phyloP scores from a whole-genome alignment of 345 rosid species.

The Firmiana major region DNA sequence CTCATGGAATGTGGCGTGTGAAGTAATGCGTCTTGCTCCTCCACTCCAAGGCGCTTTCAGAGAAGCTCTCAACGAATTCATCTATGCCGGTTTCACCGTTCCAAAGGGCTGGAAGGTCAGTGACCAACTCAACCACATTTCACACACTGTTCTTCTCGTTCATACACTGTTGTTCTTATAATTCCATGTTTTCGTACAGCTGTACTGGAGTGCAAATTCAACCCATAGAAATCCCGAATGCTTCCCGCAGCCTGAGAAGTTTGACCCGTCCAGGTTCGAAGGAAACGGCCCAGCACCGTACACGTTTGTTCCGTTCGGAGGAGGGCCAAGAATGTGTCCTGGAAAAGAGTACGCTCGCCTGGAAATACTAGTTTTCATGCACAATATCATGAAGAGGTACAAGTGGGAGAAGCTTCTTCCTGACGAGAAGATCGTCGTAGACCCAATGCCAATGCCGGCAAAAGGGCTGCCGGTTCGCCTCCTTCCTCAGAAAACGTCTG shows the following conservation, averaged over 20 bases:
- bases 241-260: slow-evolving; percentile 22
- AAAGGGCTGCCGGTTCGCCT: slow-evolving; percentile 25
- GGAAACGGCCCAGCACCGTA: slow-evolving; percentile 25
- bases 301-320: slow-evolving; percentile 24
- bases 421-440: slow-evolving; percentile 22
- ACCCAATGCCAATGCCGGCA: slow-evolving; percentile 26
- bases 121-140: too few relatives aligned
- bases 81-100: slow-evolving; percentile 16
- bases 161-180: too few relatives aligned
- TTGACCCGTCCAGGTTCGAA: slow-evolving; percentile 23
- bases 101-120: slow-evolving; percentile 27
- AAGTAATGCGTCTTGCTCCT: slow-evolving; percentile 25
- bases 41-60: slow-evolving; percentile 25
- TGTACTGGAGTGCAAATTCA: slow-evolving; percentile 21
- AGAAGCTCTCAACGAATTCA: slow-evolving; percentile 20
- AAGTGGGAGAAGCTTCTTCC: slow-evolving; percentile 19
- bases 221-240: slow-evolving; percentile 24
- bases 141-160: too few relatives aligned
- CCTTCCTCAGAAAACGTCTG: background rate
- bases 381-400: slow-evolving; percentile 18
- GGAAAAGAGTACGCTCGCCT: slow-evolving; percentile 27
- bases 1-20: slow-evolving; percentile 29
- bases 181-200: background rate
- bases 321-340: slow-evolving; percentile 29
- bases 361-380: slow-evolving; percentile 25